A percentile compares a stretch with the other conserved stretches of the same genome.
Conservation (phyloP, 495 filamentous ascomycete genomes). For the Staphylotrichum tortipilum region DNA sequence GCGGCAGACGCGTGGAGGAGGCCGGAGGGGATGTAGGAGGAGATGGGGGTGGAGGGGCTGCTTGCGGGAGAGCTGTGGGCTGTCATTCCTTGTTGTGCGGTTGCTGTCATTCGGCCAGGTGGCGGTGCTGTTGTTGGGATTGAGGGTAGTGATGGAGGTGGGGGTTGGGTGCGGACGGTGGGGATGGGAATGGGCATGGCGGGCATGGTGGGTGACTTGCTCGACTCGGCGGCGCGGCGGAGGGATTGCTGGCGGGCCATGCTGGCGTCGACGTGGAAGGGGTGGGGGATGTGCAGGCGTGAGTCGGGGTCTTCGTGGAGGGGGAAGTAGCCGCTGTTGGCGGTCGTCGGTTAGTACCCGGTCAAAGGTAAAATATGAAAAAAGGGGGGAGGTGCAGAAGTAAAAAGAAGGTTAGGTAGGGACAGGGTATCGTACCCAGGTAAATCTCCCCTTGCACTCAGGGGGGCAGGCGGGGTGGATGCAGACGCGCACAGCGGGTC, state of each 20-base stretch:
- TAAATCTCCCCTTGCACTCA: slow-evolving; percentile 44
- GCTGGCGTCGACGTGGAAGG: slow-evolving; percentile 31
- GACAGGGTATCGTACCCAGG: slow-evolving; percentile 31
- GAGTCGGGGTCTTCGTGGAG: slow-evolving; percentile 38
- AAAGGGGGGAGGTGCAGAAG: no score
- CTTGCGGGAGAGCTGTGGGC: background rate
- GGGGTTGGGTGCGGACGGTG: no score
- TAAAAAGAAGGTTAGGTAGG: background rate
- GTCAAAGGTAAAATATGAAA: no score
- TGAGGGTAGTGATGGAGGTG: no score
- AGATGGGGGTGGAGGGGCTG: slow-evolving; percentile 25
- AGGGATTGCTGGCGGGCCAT: slow-evolving; percentile 29
- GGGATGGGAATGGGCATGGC: background rate
- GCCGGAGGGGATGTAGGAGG: slow-evolving; percentile 37
- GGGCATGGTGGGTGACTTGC: background rate
- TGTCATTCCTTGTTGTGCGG: no score
- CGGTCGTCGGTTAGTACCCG: background rate
- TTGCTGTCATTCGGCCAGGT: no score
- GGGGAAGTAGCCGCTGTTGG: slow-evolving; percentile 43
- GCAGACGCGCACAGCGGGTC: slow-evolving; percentile 17
- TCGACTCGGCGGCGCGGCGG: slow-evolving; percentile 21
- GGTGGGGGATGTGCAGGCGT: slow-evolving; percentile 31
- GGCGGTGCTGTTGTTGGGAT: no score
- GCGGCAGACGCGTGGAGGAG: slow-evolving; percentile 21
- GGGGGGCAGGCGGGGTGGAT: slow-evolving; percentile 32